phyloP scores from a whole-genome alignment of 164 flowering plant species.

The Litsea cubeba region DNA sequence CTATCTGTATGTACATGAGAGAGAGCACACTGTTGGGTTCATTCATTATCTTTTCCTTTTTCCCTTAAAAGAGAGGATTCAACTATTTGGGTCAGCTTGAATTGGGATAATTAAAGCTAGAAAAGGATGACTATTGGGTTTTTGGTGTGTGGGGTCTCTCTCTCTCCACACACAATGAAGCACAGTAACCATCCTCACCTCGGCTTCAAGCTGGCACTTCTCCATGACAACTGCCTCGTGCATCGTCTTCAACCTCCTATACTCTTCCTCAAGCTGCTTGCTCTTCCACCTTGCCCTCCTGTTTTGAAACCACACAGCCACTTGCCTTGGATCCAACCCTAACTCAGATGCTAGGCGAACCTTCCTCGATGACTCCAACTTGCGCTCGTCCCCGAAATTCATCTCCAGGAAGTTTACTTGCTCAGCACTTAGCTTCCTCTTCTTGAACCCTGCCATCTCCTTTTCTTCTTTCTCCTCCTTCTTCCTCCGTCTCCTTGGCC shows the following conservation, averaged over 20 bases:
- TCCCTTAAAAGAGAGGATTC: too few relatives aligned
- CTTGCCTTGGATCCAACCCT: constrained; percentile 66
- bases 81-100: too few relatives aligned
- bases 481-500: constrained; percentile 31
- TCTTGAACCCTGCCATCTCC: constrained; percentile 20
- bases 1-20: too few relatives aligned
- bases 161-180: background rate
- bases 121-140: too few relatives aligned
- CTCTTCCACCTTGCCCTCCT: constrained; percentile 65
- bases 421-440: constrained; percentile 58
- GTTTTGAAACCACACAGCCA: constrained; percentile 81
- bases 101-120: too few relatives aligned
- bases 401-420: constrained; percentile 46
- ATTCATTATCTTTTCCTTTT: too few relatives aligned
- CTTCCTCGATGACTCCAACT: constrained; percentile 60
- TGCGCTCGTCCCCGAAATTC: constrained; percentile 51
- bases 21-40: too few relatives aligned
- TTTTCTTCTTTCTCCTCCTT: constrained; percentile 33
- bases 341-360: constrained; percentile 55
- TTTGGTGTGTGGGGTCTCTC: too few relatives aligned
- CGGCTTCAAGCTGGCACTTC: constrained; percentile 59
- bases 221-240: constrained; percentile 41
- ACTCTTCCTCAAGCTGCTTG: constrained; percentile 67
- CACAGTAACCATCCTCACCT: constrained; percentile 34
- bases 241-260: constrained; percentile 28